These are phyloP conservation scores for Mycena filopes DNA, from an alignment of 768 basidiomycete genomes.

Conservation along the genomic window DNA sequence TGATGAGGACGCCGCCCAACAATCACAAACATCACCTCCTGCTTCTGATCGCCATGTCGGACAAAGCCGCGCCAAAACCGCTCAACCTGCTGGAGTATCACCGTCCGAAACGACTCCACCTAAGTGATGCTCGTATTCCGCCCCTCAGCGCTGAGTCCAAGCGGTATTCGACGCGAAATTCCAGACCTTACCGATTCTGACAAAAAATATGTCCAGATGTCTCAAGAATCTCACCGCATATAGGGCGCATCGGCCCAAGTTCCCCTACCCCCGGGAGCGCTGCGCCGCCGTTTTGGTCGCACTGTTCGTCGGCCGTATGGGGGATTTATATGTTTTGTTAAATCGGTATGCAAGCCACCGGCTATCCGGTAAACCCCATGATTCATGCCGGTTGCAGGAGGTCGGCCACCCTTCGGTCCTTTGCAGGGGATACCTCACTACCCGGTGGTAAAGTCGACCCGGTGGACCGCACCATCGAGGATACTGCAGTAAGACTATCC, in stretches of 20 bases:
- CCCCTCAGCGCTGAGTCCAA: conserved; percentile 62
- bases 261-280: conserved; percentile 64
- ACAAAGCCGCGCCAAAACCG: conserved; percentile 31
- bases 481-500: conserved; percentile 38
- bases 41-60: conserved; percentile 19
- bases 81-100: conserved; percentile 61
- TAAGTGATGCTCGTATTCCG: conserved; percentile 56
- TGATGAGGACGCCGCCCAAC: background rate
- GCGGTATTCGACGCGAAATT: conserved; percentile 42
- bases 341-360: conserved; percentile 75
- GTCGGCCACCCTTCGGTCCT: conserved; percentile 75
- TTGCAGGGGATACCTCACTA: conserved; percentile 89
- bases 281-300: conserved; percentile 86
- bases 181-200: background rate
- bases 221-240: conserved; percentile 65
- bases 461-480: conserved; percentile 74
- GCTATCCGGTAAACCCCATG: background rate
- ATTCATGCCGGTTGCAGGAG: conserved; percentile 58
- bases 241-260: conserved; percentile 49
- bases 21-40: background rate
- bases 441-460: conserved; percentile 87
- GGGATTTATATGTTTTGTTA: conserved; percentile 83
- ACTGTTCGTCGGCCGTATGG: conserved; percentile 84
- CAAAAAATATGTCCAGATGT: conserved; percentile 52
- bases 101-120: conserved; percentile 50